Conservation (phyloP, 1,284 basidiomycete genomes). For the Heterobasidion parviporum region DNA sequence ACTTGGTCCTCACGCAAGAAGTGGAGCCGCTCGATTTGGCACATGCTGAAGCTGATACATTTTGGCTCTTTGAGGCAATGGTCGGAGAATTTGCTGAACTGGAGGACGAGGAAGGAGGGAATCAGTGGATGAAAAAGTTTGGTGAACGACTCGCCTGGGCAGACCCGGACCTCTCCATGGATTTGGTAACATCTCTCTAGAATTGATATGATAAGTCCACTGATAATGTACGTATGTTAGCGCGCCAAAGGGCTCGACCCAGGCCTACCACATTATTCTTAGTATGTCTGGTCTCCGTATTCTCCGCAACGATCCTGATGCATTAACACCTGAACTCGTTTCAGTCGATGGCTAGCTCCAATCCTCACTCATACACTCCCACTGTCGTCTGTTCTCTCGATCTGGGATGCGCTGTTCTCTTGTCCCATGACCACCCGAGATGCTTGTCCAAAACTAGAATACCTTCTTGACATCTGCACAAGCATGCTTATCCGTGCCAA, state of each 20-base stretch:
- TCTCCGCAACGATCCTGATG: neutral
- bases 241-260: constrained; percentile 61
- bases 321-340: neutral
- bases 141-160: constrained; percentile 57
- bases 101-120: constrained; percentile 55
- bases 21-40: constrained; percentile 49
- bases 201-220: neutral
- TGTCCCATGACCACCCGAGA: constrained; percentile 45
- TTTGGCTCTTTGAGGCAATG: constrained; percentile 73
- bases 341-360: constrained; percentile 70
- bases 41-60: constrained; percentile 71
- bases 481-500: constrained; percentile 57
- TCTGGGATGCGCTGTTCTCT: constrained; percentile 69
- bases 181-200: constrained; percentile 40
- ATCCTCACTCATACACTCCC: constrained; percentile 66
- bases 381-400: constrained; percentile 43
- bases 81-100: constrained; percentile 66
- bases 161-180: constrained; percentile 52
- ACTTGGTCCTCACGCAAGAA: constrained; percentile 53
- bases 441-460: constrained; percentile 54
- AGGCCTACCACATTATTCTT: constrained; percentile 69
- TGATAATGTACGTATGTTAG: constrained; percentile 21
- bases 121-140: constrained; percentile 54
- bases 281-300: constrained; percentile 38
- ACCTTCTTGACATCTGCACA: constrained; percentile 58